Base-by-base conservation (phyloP, 208 protist species). In the Acanthamoeba royreba region DNA sequence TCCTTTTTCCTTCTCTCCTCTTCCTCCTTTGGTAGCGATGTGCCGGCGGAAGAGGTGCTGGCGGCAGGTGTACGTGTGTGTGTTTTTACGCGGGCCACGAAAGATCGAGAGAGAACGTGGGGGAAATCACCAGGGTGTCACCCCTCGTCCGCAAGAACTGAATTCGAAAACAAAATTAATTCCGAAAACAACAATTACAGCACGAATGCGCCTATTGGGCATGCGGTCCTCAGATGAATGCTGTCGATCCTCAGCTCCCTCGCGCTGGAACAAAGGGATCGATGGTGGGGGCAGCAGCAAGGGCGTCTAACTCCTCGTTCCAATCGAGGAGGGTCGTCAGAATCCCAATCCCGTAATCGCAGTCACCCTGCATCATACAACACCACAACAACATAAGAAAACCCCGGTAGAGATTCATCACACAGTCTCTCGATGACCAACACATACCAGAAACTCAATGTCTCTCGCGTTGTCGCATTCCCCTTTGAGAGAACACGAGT, bases 401-500 rank as follows among this genome's bases (percentile, higher is more conserved):
- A 43, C 1, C n/a, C 1, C 22, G 38, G 19, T 43, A 9, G 33
- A 2, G 38, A 85, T 53, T 17, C 35, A 85, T 22, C n/a, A n/a
- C n/a, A n/a, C n/a, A n/a, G 2, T 53, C 3, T 47, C 0, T 11
- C 33, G 74, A 22, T 25, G 52, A 61, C 25, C 17, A 22, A 61
- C 17, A 4, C 35, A 28, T 52, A 85, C 74, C 74, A 85, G 28
- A 42, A 85, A 85, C 25, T 53, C 42, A 85, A 47, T 52, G 74
- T 85, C 74, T 53, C 74, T 85, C 35, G 35, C 43, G 43, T 85
- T 85, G 9, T 85, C 74, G 43, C 74, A 85, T 52, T 85, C 74
- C 5, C 31, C 61, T 72, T 5, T n/a, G n/a, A 17, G 1, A 13
- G 13, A 33, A 72, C 2, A 11, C 28, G 61, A 33, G n/a, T 17